Evolutionary conservation across 345 rosid species (phyloP), one percentile per base, ranked within the genome.

Genomic region (Eucalyptus cloeziana): DNA sequence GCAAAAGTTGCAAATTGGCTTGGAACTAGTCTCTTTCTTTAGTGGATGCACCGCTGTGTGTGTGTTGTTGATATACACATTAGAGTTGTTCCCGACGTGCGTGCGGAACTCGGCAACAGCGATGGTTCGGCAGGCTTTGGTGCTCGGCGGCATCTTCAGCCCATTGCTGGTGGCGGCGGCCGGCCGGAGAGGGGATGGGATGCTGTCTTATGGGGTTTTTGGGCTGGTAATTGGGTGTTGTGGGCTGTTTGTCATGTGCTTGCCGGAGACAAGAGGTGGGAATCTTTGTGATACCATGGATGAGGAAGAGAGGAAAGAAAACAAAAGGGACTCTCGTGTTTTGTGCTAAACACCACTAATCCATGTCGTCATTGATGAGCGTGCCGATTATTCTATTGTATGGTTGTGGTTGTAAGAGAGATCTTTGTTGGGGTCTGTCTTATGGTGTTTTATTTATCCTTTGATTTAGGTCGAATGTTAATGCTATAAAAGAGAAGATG

Each of bases 21-120:
- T 95, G 64, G 99, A 97, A 89, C 86, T 95, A 13, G 86, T 92
- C 1, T 94, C 99, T 17, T 96, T 96, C 80, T 94, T 92, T 44
- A 52, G 96, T 45, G 96, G 95, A 1, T 94, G 95, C 89, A 91
- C 95, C 0, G 95, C 93, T 10, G 93, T 93, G 83, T 88, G 85
- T 86, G 60, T 94, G 79, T 85, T 87, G 19, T 49, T 95, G 67
- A 93, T 96, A 60, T 93, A 96, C 88, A 90, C 92, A 86, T 88
- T 92, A 31, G 95, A 95, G 92, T 54, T 94, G 92, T 95, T 95
- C 89, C 94, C 96, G 0, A 94, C 95, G 3, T 91, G 94, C 88
- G 95, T 94, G 50, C 89, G 95, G 90, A 94, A 94, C 92, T 90
- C 89, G 11, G 93, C 94, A 3, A 88, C 91, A 54, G 88, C 94